Evolutionary conservation across 345 rosid species (phyloP).

Genomic region (Melaleuca alternifolia): DNA sequence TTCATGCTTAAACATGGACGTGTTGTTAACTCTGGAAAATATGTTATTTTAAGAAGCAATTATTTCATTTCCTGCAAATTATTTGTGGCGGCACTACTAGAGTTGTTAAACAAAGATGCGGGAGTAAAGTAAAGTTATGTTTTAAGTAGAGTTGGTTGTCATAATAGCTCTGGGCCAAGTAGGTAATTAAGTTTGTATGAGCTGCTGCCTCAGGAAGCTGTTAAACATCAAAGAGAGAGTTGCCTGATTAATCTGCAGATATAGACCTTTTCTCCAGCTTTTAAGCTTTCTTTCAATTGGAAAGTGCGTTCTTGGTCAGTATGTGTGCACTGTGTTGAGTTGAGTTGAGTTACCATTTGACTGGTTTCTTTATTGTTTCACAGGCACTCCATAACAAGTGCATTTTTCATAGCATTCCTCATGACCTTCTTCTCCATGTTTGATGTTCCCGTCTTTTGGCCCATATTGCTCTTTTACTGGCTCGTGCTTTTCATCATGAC

Average conservation of each 20-base stretch:
- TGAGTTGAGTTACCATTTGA: background rate
- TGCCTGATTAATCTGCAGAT: background rate
- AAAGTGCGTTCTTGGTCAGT: background rate
- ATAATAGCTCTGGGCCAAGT: background rate
- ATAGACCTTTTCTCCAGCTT: background rate
- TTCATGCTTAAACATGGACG: background rate
- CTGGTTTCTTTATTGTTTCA: conserved; percentile 6
- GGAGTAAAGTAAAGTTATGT: background rate
- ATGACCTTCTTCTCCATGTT: conserved; percentile 80
- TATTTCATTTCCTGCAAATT: background rate
- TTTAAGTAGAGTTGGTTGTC: background rate
- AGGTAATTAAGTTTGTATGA: background rate
- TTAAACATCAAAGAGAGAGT: background rate
- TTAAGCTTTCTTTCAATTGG: background rate
- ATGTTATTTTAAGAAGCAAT: background rate
- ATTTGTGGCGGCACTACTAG: background rate
- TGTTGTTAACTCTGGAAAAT: background rate
- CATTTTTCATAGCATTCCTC: conserved; percentile 59
- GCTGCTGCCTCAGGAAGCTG: background rate
- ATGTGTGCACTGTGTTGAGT: background rate
- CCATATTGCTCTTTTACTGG: conserved; percentile 74
- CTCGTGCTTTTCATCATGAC: conserved; percentile 63
- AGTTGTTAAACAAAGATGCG: background rate
- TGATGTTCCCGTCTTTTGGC: conserved; percentile 89
- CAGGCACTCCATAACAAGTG: conserved; percentile 78